Evolutionary conservation across 2,329 filamentous ascomycete species (phyloP).

Genomic region (Scedosporium boydii): DNA sequence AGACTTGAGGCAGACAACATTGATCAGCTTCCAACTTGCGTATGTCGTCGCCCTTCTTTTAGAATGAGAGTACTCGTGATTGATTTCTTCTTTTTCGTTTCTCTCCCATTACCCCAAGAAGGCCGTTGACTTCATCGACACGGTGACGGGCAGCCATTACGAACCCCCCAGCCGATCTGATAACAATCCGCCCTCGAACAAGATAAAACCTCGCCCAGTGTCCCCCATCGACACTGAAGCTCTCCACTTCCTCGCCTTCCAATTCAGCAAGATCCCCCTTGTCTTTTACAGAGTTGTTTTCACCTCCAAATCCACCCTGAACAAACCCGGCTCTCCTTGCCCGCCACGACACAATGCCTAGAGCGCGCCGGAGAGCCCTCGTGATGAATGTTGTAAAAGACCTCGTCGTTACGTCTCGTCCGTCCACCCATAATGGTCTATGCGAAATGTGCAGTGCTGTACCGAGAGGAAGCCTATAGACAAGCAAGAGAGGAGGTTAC

Average conservation of each 20-base stretch:
- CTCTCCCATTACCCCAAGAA: conserved; percentile 12
- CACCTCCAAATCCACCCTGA: conserved; percentile 44
- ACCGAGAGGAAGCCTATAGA: conserved; percentile 40
- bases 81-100: neutral
- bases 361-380: conserved; percentile 54
- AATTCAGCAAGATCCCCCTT: conserved; percentile 48
- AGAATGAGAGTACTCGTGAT: neutral
- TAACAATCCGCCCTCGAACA: conserved; percentile 62
- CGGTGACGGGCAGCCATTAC: conserved; percentile 44
- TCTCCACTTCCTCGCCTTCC: conserved; percentile 43
- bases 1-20: conserved; percentile 37
- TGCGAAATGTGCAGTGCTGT: conserved; percentile 56
- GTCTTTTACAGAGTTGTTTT: conserved; percentile 64
- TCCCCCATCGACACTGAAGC: conserved; percentile 54
- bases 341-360: conserved; percentile 42
- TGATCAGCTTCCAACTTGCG: neutral
- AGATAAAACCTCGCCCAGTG: conserved; percentile 48
- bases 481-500: conserved; percentile 47
- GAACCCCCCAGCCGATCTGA: conserved; percentile 51
- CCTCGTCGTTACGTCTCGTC: conserved; percentile 53
- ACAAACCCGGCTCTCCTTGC: conserved; percentile 59
- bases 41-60: neutral
- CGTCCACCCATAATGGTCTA: conserved; percentile 55
- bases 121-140: conserved; percentile 53
- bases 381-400: conserved; percentile 45